phyloP scores from a whole-genome alignment of 2,329 filamentous ascomycete genomes.

The Verticillium isaacii region DNA sequence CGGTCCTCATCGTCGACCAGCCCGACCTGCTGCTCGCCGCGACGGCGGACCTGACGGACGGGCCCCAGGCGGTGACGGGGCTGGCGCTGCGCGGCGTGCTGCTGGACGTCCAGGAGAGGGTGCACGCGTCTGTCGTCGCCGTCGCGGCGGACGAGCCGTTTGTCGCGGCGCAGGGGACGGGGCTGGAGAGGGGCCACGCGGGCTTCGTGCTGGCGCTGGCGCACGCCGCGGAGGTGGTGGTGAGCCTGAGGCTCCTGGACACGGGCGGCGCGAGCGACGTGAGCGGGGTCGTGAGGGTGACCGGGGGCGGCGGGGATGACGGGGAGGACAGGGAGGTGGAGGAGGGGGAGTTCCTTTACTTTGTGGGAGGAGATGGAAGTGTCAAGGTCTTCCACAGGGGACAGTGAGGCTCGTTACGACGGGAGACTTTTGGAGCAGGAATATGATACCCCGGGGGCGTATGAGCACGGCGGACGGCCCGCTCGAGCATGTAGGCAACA shows the following conservation, averaged over 20 bases:
- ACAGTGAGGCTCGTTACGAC: constrained; percentile 27
- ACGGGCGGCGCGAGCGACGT: constrained; percentile 89
- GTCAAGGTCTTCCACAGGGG: constrained; percentile 84
- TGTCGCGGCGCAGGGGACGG: constrained; percentile 54
- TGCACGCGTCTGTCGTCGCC: constrained; percentile 62
- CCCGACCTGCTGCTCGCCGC: constrained; percentile 61
- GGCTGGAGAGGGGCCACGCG: constrained; percentile 66
- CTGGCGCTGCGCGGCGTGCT: constrained; percentile 51
- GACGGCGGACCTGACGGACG: constrained; percentile 22
- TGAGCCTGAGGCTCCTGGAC: constrained; percentile 72
- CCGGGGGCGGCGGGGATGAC: constrained; percentile 42
- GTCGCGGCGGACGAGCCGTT: constrained; percentile 71
- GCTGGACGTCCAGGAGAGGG: constrained; percentile 56
- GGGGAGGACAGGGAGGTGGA: constrained; percentile 27
- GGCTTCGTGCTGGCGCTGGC: constrained; percentile 66
- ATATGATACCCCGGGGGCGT: neutral
- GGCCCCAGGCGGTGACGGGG: constrained; percentile 32
- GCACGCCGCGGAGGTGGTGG: constrained; percentile 68
- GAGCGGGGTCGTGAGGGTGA: constrained; percentile 79
- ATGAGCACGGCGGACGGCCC: neutral
- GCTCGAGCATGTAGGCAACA: neutral
- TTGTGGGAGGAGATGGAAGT: constrained; percentile 71
- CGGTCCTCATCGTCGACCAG: constrained; percentile 62
- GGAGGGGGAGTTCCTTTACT: constrained; percentile 74
- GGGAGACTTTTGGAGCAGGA: neutral